Conservation (phyloP, 441 rosid genomes). For the Syzygium syzygioides region DNA sequence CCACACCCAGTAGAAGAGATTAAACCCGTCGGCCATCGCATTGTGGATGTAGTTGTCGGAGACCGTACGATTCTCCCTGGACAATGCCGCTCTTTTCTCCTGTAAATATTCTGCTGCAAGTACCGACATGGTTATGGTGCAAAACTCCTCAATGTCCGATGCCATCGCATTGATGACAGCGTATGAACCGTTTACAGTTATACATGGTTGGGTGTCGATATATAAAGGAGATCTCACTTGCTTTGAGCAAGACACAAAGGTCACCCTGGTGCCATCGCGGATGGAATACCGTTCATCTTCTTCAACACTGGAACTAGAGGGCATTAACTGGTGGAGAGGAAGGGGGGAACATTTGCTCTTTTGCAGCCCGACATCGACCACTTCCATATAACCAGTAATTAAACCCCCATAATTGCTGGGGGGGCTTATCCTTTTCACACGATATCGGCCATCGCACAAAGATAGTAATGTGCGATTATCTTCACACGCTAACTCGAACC, state of each 20-base stretch:
- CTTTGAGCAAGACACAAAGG: background rate
- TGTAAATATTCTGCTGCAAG: background rate
- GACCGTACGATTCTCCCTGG: background rate
- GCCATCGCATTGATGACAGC: background rate
- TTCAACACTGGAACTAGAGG: background rate
- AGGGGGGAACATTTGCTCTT: background rate
- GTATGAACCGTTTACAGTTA: background rate
- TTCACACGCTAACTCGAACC: background rate
- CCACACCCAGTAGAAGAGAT: background rate
- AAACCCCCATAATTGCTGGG: background rate
- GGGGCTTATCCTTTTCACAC: background rate
- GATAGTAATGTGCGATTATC: rapidly evolving
- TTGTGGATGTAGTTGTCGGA: background rate
- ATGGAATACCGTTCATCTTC: background rate
- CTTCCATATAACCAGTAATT: background rate
- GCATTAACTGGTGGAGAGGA: background rate
- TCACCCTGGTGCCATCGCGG: background rate
- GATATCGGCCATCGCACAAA: background rate
- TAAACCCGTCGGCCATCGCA: background rate
- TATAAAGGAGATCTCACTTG: background rate
- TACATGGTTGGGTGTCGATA: background rate
- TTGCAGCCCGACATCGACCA: background rate
- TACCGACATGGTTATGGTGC: background rate
- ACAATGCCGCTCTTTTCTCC: background rate
- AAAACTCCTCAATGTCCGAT: background rate